Evolutionary conservation across 2,329 filamentous ascomycete genomes (phyloP).

Genomic region (Fusarium subtropicale): DNA sequence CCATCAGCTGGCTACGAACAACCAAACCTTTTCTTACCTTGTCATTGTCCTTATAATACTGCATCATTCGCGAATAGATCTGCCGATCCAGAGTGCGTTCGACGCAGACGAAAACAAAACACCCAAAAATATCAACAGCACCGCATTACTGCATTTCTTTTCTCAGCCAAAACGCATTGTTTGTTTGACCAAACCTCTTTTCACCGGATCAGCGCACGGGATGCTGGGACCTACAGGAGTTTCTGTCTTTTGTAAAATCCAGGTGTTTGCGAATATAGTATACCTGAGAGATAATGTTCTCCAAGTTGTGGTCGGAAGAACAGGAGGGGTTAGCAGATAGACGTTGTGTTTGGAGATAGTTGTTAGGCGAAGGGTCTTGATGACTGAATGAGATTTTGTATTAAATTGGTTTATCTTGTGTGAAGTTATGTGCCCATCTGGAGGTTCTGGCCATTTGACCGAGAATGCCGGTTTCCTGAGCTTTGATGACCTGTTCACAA

Average conservation of each 20-base stretch:
- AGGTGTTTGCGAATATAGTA: conserved; percentile 20
- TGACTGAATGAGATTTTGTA: conserved; percentile 48
- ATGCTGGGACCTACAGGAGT: conserved; percentile 39
- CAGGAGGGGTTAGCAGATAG: conserved; percentile 34
- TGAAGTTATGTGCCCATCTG: background rate
- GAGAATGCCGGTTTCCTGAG: background rate
- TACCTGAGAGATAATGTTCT: conserved; percentile 39
- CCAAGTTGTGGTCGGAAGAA: conserved; percentile 32
- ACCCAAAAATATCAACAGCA: conserved; percentile 35
- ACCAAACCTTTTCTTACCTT: conserved; percentile 30
- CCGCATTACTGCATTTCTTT: conserved; percentile 15
- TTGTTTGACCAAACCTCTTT: conserved; percentile 35
- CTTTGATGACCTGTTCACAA: background rate
- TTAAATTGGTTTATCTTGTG: conserved; percentile 6
- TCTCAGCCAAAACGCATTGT: conserved; percentile 21
- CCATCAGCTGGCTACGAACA: conserved; percentile 42
- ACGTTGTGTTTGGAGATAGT: conserved; percentile 38
- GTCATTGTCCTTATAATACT: conserved; percentile 35
- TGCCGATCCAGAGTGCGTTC: conserved; percentile 19
- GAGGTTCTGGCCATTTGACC: background rate
- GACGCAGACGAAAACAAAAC: conserved; percentile 31
- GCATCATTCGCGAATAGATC: conserved; percentile 28
- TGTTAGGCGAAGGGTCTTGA: conserved; percentile 39
- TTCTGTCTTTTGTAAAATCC: conserved; percentile 35
- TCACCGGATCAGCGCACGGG: conserved; percentile 32